A percentile compares a stretch with the other conserved stretches of the same genome.
These are phyloP conservation scores for Chamaecyparis obtusa DNA, from an alignment of 75 land plant species.

Conservation along the genomic window DNA sequence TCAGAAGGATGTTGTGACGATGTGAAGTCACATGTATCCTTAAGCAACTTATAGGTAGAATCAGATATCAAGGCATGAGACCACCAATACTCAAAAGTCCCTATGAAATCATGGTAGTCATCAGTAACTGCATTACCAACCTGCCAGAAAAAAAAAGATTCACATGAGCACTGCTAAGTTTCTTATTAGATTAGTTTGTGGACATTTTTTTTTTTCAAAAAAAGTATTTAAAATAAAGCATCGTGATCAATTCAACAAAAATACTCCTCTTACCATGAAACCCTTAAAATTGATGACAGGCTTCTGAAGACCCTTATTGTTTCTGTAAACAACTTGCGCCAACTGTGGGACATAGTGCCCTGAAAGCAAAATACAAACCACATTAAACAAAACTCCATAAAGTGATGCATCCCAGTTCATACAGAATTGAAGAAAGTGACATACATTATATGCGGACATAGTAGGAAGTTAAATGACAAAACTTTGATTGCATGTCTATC, in stretches of 20 bases:
- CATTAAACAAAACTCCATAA: neutral
- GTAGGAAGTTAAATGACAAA: neutral
- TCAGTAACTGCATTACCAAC: slow-evolving; percentile 70
- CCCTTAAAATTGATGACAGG: slow-evolving; percentile 85
- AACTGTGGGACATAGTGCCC: slow-evolving; percentile 67
- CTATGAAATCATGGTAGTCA: slow-evolving; percentile 38
- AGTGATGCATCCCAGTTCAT: neutral
- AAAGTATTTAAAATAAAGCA: neutral
- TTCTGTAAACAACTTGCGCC: slow-evolving; percentile 49
- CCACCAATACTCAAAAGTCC: slow-evolving; percentile 61
- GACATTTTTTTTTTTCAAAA: neutral
- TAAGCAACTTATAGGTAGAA: slow-evolving; percentile 25
- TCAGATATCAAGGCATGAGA: slow-evolving; percentile 73
- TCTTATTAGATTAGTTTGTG: neutral
- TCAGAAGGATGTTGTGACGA: slow-evolving; percentile 22
- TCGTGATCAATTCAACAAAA: neutral
- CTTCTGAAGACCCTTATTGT: slow-evolving; percentile 43
- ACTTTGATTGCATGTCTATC: neutral
- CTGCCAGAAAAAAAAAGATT: slow-evolving; percentile 22
- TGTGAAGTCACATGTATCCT: slow-evolving; percentile 24
- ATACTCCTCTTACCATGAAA: slow-evolving; percentile 58
- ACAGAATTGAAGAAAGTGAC: neutral
- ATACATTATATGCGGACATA: neutral
- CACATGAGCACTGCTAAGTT: neutral
- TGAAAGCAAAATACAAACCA: slow-evolving; percentile 12